Base-by-base conservation (phyloP, 83 land plant species). In the Thuja plicata region DNA sequence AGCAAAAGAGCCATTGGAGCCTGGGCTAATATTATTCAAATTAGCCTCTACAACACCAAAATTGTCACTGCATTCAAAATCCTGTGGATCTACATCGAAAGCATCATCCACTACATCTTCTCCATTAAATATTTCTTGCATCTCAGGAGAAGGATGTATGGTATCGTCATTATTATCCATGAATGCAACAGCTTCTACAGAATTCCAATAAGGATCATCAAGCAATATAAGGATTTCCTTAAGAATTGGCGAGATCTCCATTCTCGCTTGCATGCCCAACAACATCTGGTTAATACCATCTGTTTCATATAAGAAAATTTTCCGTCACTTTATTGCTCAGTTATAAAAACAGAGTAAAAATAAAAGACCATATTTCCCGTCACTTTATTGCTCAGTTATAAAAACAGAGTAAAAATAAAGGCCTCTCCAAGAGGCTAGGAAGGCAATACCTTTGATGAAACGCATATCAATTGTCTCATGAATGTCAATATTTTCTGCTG, bases 181-280 rank as follows among this genome's bases (percentile, higher is more conserved):
- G 38, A 9, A 76, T 1, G 89, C 89, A 88, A 76, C 35, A 34
- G 38, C 85, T 16, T 83, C 52, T 27, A 30, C 57, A 27, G 52
- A 83, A 12, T 83, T 83, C 11, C 55, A 35, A 83, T 48, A 83
- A 48, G 85, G 52, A 83, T 97, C 95, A 89, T 93, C 95, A 88
- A 95, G 91, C 84, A 88, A 93, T 73, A 57, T 77, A 7, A 96
- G 43, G 12, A 97, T 95, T 71, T 90, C 92, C 41, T 88, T 89
- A 13, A 96, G 92, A 66, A 95, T 92, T 88, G 99, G 98, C 40
- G 99, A 93, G 38, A 97, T 96, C 66, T 94, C 97, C 85, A 46
- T 81, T 52, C 91, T 94, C 34, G n/a, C 71, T 17, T 45, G 91
- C 91, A 96, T 92, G 55, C 85, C 76, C 32, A 40, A 83, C 86